These are phyloP conservation scores for Iberis pinnata DNA, from an alignment of 345 rosid species.

Conservation along the genomic window DNA sequence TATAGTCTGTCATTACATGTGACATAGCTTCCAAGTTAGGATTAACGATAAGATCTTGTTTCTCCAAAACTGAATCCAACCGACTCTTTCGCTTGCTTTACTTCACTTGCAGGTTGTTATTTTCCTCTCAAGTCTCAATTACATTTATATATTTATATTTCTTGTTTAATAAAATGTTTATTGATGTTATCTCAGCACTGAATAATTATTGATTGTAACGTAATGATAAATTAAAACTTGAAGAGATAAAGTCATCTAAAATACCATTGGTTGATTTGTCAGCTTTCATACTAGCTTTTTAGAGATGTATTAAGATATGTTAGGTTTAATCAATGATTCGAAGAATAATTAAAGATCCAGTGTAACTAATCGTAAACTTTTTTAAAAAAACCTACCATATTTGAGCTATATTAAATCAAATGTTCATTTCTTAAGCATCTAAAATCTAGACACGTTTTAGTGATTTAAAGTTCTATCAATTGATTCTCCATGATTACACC, in stretches of 20 bases:
- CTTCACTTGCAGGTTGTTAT: slow-evolving; percentile 31
- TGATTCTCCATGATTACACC: slow-evolving; percentile 8
- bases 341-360: too few relatives aligned
- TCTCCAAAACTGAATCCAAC: slow-evolving; percentile 26
- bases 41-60: slow-evolving; percentile 24
- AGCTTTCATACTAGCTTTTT: too few relatives aligned
- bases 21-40: slow-evolving; percentile 34
- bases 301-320: too few relatives aligned
- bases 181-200: not conserved
- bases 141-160: not conserved
- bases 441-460: not conserved
- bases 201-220: not conserved
- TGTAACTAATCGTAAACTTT: slow-evolving; percentile 1
- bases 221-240: not conserved
- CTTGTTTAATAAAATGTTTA: not conserved
- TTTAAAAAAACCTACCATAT: too few relatives aligned
- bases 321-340: too few relatives aligned
- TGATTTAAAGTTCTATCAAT: not conserved
- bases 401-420: not conserved
- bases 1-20: slow-evolving; percentile 32
- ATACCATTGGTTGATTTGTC: slow-evolving; percentile 12
- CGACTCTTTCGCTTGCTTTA: slow-evolving; percentile 28
- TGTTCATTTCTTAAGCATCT: not conserved
- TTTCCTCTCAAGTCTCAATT: slow-evolving; percentile 16
- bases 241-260: slow-evolving; percentile 2